Evolutionary conservation across 2,329 filamentous ascomycete species (phyloP).

Genomic region (Trichophyton benhamiae): DNA sequence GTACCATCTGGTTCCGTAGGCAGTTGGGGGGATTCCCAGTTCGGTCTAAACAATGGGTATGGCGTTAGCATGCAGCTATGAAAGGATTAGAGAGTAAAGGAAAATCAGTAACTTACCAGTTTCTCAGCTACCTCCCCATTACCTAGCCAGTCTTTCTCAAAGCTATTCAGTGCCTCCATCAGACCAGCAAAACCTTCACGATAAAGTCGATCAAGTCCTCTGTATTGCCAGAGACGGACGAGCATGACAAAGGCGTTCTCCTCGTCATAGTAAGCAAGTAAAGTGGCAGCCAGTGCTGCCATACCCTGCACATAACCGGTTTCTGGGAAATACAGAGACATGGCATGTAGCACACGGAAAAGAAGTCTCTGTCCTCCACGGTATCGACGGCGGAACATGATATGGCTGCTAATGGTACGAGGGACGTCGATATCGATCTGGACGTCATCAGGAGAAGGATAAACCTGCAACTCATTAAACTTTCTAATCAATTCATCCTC

Average conservation of each 20-base stretch:
- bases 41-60: conserved; percentile 44
- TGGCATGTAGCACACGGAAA: conserved; percentile 82
- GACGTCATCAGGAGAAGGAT: conserved; percentile 74
- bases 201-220: conserved; percentile 77
- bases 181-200: conserved; percentile 71
- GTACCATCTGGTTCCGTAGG: conserved; percentile 97
- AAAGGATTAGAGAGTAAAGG: not conserved
- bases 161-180: conserved; percentile 73
- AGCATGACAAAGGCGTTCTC: conserved; percentile 92
- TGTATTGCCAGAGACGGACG: conserved; percentile 81
- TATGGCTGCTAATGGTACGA: conserved; percentile 83
- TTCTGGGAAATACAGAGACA: conserved; percentile 80
- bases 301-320: conserved; percentile 97
- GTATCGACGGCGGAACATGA: conserved; percentile 92
- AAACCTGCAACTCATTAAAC: conserved; percentile 60
- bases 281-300: conserved; percentile 81
- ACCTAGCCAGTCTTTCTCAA: conserved; percentile 70
- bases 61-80: not conserved
- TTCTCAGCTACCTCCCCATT: conserved; percentile 67
- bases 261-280: conserved; percentile 95
- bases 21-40: conserved; percentile 68
- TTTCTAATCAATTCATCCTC: conserved; percentile 60
- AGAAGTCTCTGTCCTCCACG: conserved; percentile 81
- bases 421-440: conserved; percentile 98
- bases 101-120: conserved; percentile 49